Base-by-base conservation (phyloP, 2,329 filamentous ascomycete species). In the Neopestalotiopsis sp. region DNA sequence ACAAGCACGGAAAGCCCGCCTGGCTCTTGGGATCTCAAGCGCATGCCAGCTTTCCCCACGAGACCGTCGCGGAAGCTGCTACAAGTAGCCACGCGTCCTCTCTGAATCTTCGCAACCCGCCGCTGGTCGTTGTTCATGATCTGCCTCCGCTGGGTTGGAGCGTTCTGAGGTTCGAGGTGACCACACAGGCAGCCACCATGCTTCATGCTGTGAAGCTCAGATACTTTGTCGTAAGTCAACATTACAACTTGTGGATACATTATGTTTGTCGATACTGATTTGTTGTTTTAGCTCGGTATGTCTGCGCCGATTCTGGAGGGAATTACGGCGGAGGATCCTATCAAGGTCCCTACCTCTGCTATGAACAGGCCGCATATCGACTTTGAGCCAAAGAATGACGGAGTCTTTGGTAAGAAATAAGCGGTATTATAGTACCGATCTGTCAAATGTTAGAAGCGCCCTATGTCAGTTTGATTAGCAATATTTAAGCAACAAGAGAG, bases 1-100 rank as follows among this genome's bases (percentile, higher is more conserved):
- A 75, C 64, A 75, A 74, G 68, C 74, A 74, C 59, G 72, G 70
- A 1, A 70, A 70, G 5, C 69, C 74, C 4, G 67, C 71, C 0
- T 75, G 70, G 72, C 61, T 75, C 1, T 65, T 75, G 2, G 73
- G 74, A 10, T 61, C 70, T 1, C 56, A n/a, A 1, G 58, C 57
- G 5, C 6, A 69, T 20, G 57, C 42, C 2, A 20, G 24, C 4
- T 74, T 74, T 57, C 34, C 64, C 0, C 67, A 63, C 14, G 10
- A 53, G 1, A 71, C 63, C 17, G 69, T 73, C 1, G 61, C 53
- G 12, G 70, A 4, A 53, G 68, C 68, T 17, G 65, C 68, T 17
- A 61, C 40, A n/a, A 38, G 49, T 4, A 13, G 38, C 4, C n/a
- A 28, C 4, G 59, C 30, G 34, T 12, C 12, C 9, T 61, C 57